A percentile compares a stretch with the other conserved stretches of the same genome.
Evolutionary conservation across 495 filamentous ascomycete species (phyloP).

Genomic region (Hyaloscypha hepaticicola): DNA sequence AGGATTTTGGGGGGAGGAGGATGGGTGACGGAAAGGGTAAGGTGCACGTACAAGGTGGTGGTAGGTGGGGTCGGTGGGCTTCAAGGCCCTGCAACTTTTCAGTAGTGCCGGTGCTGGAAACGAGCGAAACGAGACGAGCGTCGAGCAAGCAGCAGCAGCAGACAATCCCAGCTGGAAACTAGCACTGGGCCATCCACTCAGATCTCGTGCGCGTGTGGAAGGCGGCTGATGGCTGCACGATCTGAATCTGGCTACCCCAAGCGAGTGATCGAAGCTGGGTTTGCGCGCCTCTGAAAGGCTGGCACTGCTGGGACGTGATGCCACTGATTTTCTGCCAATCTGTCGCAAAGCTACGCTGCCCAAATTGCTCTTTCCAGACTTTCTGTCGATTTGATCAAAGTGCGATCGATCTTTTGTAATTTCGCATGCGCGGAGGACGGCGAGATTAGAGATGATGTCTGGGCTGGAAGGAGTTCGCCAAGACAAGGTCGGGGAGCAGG

Average conservation of each 20-base stretch:
- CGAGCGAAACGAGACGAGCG: background rate
- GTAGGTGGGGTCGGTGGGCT: conserved; percentile 21
- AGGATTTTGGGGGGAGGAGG: too few relatives aligned
- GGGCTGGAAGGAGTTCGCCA: conserved; percentile 3
- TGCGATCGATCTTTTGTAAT: background rate
- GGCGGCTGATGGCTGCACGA: conserved; percentile 25
- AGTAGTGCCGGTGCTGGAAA: conserved; percentile 5
- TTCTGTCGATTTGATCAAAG: conserved; percentile 8
- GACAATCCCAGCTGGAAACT: conserved; percentile 5
- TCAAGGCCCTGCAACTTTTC: conserved; percentile 8
- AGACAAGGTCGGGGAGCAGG: background rate
- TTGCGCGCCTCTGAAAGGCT: conserved; percentile 13
- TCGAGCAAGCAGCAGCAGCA: conserved; percentile 12
- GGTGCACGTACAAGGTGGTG: conserved; percentile 16
- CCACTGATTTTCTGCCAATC: background rate
- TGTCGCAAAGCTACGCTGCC: background rate
- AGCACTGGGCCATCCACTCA: background rate
- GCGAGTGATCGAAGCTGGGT: conserved; percentile 14
- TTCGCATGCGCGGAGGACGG: background rate
- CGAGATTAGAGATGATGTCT: background rate
- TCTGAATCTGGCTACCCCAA: conserved; percentile 22
- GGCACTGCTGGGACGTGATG: conserved; percentile 13
- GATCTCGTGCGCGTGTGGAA: conserved; percentile 7
- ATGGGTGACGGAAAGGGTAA: conserved; percentile 23
- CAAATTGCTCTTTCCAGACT: background rate